Evolutionary conservation across 129 eudicot species (phyloP).

Genomic region (Lonicera japonica): DNA sequence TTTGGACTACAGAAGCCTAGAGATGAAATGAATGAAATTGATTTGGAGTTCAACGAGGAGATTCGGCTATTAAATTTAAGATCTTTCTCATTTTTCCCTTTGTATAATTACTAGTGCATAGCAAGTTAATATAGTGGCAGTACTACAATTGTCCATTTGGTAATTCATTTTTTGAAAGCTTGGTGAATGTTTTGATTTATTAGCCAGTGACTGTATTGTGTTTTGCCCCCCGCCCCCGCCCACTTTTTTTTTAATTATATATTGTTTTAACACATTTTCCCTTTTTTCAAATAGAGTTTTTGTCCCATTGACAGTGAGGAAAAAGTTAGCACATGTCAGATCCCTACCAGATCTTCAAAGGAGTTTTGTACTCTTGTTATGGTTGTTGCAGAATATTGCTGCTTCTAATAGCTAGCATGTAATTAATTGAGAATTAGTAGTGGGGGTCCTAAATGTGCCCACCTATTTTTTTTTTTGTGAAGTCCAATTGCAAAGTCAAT

Average conservation of each 20-base stretch:
- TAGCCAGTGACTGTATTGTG: not conserved
- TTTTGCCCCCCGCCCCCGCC: no score
- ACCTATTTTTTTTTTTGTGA: no score
- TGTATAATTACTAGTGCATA: conserved; percentile 34
- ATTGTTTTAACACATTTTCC: not conserved
- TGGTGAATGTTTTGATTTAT: not conserved
- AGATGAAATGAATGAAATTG: conserved; percentile 65
- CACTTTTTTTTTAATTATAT: not conserved
- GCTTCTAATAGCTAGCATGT: conserved; percentile 11
- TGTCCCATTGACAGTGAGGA: conserved; percentile 9
- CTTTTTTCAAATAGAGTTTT: not conserved
- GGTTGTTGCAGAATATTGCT: conserved; percentile 32
- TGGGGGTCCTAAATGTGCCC: not conserved
- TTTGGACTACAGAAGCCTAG: conserved; percentile 88
- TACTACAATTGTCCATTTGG: not conserved
- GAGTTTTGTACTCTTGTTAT: conserved; percentile 24
- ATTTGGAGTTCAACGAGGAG: conserved; percentile 10
- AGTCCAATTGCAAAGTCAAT: no score
- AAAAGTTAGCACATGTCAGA: conserved; percentile 26
- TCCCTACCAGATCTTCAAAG: conserved; percentile 15
- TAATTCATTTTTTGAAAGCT: not conserved
- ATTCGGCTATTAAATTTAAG: conserved; percentile 12
- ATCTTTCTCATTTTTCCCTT: conserved; percentile 21
- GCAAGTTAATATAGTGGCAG: not conserved
- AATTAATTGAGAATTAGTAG: conserved; percentile 18